Evolutionary conservation across 2,329 filamentous ascomycete genomes (phyloP).

Genomic region (Aspergillus pseudotamarii): DNA sequence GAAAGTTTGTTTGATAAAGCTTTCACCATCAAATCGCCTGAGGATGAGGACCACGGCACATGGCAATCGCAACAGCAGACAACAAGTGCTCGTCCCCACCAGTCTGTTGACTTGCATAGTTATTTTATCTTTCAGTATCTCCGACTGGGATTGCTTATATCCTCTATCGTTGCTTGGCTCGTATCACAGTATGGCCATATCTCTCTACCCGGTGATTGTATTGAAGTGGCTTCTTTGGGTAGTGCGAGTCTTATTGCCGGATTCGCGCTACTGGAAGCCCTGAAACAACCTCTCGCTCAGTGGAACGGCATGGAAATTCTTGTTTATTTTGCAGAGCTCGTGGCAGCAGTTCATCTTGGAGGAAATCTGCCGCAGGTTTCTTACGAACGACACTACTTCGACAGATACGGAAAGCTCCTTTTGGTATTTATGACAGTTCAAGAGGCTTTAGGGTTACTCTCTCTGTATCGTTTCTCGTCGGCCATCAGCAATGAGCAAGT

Average conservation of each 20-base stretch:
- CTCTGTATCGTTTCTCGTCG: conserved; percentile 24
- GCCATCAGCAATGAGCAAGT: conserved; percentile 8
- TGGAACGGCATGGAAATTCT: conserved; percentile 46
- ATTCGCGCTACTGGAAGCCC: conserved; percentile 41
- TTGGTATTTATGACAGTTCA: conserved; percentile 43
- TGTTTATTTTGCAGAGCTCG: conserved; percentile 41
- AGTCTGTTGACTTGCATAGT: conserved; percentile 15
- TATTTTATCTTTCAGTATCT: conserved; percentile 32
- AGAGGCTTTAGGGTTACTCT: conserved; percentile 37
- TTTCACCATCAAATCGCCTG: conserved; percentile 42
- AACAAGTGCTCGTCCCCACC: conserved; percentile 7
- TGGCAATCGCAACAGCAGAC: conserved; percentile 21
- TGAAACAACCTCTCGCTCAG: conserved; percentile 39
- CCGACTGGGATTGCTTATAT: conserved; percentile 32
- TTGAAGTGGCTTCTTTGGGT: conserved; percentile 42
- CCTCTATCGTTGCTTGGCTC: conserved; percentile 36
- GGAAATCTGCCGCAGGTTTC: conserved; percentile 35
- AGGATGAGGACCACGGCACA: conserved; percentile 26
- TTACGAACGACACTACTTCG: conserved; percentile 38
- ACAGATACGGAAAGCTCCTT: conserved; percentile 42
- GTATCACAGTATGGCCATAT: conserved; percentile 35
- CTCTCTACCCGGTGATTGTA: conserved; percentile 39
- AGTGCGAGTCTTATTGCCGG: conserved; percentile 44
- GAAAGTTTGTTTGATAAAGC: conserved; percentile 50
- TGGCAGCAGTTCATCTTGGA: conserved; percentile 42